These are phyloP conservation scores for Populus pruinosa DNA, from an alignment of 345 rosid genomes.

Conservation along the genomic window DNA sequence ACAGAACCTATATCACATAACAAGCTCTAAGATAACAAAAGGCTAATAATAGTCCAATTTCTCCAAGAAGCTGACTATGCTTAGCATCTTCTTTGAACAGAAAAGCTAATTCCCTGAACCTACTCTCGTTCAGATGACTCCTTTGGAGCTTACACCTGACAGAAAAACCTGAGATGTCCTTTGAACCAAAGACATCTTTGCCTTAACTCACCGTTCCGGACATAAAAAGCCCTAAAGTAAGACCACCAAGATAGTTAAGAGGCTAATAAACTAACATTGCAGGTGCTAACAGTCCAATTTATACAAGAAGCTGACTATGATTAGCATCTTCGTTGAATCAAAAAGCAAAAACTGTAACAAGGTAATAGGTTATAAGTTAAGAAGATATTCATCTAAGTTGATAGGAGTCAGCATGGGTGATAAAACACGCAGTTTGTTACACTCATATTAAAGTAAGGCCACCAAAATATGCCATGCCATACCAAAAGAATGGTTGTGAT, in stretches of 20 bases:
- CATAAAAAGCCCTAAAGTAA: no score
- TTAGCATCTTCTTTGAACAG: not conserved
- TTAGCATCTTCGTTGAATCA: not conserved
- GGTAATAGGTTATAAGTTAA: slow-evolving; percentile 1
- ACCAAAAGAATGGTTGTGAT: slow-evolving; percentile 1
- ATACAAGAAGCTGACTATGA: no score
- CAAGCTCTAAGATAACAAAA: not conserved
- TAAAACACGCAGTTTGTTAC: not conserved
- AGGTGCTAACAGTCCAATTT: no score
- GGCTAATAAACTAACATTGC: no score
- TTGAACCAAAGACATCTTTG: no score
- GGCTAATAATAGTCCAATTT: no score
- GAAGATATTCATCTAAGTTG: slow-evolving; percentile 5
- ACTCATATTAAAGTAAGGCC: not conserved
- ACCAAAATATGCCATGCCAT: not conserved
- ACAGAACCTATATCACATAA: not conserved
- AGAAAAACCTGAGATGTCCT: no score
- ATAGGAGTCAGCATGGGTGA: not conserved
- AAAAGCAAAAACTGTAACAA: not conserved
- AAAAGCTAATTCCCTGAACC: no score
- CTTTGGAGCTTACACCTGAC: no score
- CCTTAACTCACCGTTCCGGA: no score
- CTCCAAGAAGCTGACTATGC: not conserved
- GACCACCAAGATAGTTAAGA: no score
- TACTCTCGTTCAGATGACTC: no score